phyloP scores from a whole-genome alignment of 768 basidiomycete genomes.

The Auricularia auricula-judae region DNA sequence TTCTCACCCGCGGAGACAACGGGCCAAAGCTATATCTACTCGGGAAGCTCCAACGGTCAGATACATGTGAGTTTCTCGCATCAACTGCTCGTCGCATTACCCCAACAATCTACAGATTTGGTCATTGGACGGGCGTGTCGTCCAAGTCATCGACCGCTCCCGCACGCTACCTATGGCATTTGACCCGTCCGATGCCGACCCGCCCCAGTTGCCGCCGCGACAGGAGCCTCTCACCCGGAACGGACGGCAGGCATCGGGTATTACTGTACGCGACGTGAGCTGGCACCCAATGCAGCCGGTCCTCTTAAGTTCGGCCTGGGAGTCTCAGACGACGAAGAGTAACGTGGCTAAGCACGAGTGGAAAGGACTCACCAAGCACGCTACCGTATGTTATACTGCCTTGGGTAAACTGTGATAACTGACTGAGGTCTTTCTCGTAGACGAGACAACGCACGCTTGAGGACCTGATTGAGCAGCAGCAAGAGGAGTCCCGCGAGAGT shows the following conservation, averaged over 20 bases:
- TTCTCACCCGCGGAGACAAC: slow-evolving; percentile 93
- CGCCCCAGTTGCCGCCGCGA: slow-evolving; percentile 5
- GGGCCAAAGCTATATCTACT: slow-evolving; percentile 87
- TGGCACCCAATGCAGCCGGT: slow-evolving; percentile 93
- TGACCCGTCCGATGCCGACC: slow-evolving; percentile 61
- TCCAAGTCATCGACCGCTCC: slow-evolving; percentile 75
- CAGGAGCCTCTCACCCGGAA: slow-evolving; percentile 10
- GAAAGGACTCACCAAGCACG: slow-evolving; percentile 71
- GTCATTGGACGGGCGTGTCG: slow-evolving; percentile 82
- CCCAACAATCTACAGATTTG: slow-evolving; percentile 52
- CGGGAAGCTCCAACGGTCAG: slow-evolving; percentile 76
- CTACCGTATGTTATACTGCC: not conserved
- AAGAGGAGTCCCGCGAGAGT: not conserved
- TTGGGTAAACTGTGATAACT: not conserved
- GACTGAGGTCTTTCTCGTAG: not conserved
- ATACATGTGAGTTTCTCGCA: slow-evolving; percentile 52
- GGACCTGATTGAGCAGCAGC: not conserved
- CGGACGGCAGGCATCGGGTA: slow-evolving; percentile 18
- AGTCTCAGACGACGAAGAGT: slow-evolving; percentile 44
- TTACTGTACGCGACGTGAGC: slow-evolving; percentile 85
- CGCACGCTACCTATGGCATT: slow-evolving; percentile 56
- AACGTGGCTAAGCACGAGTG: slow-evolving; percentile 89
- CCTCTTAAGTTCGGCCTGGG: slow-evolving; percentile 90
- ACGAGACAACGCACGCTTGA: not conserved
- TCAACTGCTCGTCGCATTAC: not conserved